A percentile compares a stretch with the other conserved stretches of the same genome.
Conservation (phyloP, 179 eudicot genomes). For the Amaranthus tricolor region DNA sequence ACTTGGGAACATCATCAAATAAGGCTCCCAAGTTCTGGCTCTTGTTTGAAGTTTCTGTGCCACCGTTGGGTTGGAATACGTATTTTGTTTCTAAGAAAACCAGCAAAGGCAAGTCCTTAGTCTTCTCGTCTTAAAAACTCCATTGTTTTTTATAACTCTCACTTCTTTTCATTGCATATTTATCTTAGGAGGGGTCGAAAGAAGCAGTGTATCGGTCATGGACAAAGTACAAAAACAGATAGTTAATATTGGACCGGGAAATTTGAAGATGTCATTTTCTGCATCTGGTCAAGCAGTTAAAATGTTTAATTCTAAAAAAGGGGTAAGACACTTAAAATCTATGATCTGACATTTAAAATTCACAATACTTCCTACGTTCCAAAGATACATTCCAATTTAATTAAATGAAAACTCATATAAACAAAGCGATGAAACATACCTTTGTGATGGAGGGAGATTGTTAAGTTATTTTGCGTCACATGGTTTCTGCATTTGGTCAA, state of each 20-base stretch:
- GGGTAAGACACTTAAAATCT: conserved; percentile 41
- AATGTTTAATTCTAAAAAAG: conserved; percentile 51
- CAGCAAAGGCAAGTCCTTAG: conserved; percentile 39
- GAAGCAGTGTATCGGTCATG: conserved; percentile 20
- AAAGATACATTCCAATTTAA: too few species aligned
- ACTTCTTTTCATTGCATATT: conserved; percentile 4
- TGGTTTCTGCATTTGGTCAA: too few species aligned
- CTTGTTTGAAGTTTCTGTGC: conserved; percentile 61
- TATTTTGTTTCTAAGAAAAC: conserved; percentile 49
- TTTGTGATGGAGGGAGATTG: too few species aligned
- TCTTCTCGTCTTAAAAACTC: background rate
- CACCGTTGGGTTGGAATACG: conserved; percentile 82
- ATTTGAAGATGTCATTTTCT: conserved; percentile 75
- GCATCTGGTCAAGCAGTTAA: conserved; percentile 60
- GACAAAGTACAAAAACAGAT: conserved; percentile 38
- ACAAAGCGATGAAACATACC: too few species aligned
- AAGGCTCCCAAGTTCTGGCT: conserved; percentile 74
- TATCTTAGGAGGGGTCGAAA: conserved; percentile 39
- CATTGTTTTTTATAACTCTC: background rate
- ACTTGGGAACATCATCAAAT: conserved; percentile 51
- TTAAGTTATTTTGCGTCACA: too few species aligned
- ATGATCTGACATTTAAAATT: background rate
- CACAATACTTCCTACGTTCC: too few species aligned
- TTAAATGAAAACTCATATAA: too few species aligned
- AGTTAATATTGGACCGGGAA: conserved; percentile 74